Evolutionary conservation across 495 filamentous ascomycete genomes (phyloP).

Genomic region (Penicillium antarcticum): DNA sequence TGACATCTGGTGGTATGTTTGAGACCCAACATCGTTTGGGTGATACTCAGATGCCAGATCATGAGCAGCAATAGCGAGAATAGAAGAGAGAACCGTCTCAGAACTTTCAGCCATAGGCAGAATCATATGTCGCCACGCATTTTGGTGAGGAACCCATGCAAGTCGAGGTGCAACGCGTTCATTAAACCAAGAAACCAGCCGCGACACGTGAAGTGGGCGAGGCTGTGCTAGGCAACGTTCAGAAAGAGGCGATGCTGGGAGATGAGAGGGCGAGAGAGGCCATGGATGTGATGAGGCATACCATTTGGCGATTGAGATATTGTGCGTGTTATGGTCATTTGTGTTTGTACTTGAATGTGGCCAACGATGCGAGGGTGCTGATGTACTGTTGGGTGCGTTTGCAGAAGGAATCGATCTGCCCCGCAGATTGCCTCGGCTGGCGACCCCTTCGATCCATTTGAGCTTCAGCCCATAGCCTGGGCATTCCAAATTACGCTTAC

Average conservation of each 20-base stretch:
- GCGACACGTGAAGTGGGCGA: constrained; percentile 7
- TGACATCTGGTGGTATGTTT: constrained; percentile 11
- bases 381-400: not conserved
- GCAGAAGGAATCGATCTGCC: constrained; percentile 8
- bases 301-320: not conserved
- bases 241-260: not conserved
- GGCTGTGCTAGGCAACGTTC: constrained; percentile 6
- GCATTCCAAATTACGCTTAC: constrained; percentile 40
- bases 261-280: not conserved
- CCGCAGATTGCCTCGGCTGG: constrained; percentile 34
- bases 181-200: constrained; percentile 21
- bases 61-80: constrained; percentile 24
- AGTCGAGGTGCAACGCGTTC: constrained; percentile 17
- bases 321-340: not conserved
- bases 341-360: not conserved
- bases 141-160: constrained; percentile 23
- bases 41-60: constrained; percentile 20
- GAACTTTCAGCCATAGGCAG: constrained; percentile 21
- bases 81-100: constrained; percentile 21
- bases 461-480: constrained; percentile 41
- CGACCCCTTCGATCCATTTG: constrained; percentile 35
- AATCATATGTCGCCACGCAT: constrained; percentile 25
- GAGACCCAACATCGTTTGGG: constrained; percentile 3
- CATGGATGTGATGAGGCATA: not conserved
- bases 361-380: not conserved